Evolutionary conservation across 164 flowering plant genomes (phyloP).

Genomic region (Macadamia integrifolia): DNA sequence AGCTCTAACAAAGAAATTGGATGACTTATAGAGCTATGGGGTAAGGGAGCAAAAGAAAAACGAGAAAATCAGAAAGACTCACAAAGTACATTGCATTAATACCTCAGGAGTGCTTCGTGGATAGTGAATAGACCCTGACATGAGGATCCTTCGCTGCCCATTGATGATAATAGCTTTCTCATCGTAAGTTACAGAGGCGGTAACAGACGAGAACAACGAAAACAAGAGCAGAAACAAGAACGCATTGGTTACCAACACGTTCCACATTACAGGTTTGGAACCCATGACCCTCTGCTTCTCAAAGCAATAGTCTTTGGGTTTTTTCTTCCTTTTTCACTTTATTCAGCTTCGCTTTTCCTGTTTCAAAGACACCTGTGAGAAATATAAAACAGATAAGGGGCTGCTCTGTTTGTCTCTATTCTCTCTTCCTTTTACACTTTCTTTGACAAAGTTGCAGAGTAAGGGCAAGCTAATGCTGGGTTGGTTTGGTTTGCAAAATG

Average conservation of each 20-base stretch:
- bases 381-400: background rate
- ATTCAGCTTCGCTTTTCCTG: background rate
- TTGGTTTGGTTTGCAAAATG: slow-evolving; percentile 11
- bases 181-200: slow-evolving; percentile 68
- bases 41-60: slow-evolving; percentile 1
- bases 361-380: too few relatives aligned
- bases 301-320: slow-evolving; percentile 8
- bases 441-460: background rate
- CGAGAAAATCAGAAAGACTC: slow-evolving; percentile 1
- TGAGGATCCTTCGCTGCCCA: slow-evolving; percentile 73
- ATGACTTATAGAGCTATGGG: too few relatives aligned
- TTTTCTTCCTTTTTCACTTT: background rate
- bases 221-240: slow-evolving; percentile 20
- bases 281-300: slow-evolving; percentile 10
- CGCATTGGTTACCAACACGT: slow-evolving; percentile 10
- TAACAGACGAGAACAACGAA: slow-evolving; percentile 23
- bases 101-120: slow-evolving; percentile 93
- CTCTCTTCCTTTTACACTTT: background rate
- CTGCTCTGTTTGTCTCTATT: slow-evolving; percentile 1
- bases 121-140: slow-evolving; percentile 90
- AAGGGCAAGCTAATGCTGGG: background rate
- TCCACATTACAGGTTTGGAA: slow-evolving; percentile 23
- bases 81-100: slow-evolving; percentile 24
- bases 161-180: slow-evolving; percentile 56
- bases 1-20: background rate